Conservation (phyloP, 2,329 filamentous ascomycete species). For the Westerdykella sp. region DNA sequence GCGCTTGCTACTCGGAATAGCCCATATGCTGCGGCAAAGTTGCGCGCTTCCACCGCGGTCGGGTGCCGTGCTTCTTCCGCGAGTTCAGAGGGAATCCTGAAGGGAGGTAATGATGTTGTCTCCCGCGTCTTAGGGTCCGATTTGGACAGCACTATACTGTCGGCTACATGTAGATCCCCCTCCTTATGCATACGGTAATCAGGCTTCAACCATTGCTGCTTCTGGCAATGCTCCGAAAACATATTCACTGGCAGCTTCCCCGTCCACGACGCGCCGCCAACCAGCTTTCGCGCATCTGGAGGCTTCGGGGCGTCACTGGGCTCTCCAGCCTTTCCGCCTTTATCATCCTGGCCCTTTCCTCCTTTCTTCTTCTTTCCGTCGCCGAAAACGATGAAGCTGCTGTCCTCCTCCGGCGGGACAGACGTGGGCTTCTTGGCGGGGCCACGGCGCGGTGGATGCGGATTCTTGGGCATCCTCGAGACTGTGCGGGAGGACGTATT, state of each 20-base stretch:
- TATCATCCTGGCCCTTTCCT: conserved; percentile 31
- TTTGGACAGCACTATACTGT: conserved; percentile 64
- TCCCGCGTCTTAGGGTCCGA: conserved; percentile 78
- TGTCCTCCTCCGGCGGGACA: conserved; percentile 41
- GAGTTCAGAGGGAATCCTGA: conserved; percentile 71
- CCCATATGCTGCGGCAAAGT: conserved; percentile 88
- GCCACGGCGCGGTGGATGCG: conserved; percentile 41
- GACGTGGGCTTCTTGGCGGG: conserved; percentile 37
- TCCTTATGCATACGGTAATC: conserved; percentile 79
- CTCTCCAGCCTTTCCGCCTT: conserved; percentile 18
- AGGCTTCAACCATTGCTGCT: conserved; percentile 90
- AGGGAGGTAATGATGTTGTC: conserved; percentile 66
- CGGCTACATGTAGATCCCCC: conserved; percentile 71
- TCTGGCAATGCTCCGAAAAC: conserved; percentile 89
- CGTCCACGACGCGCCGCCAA: conserved; percentile 94
- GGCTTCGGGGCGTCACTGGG: conserved; percentile 48
- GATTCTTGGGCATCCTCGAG: conserved; percentile 44
- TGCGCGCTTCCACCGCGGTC: conserved; percentile 81
- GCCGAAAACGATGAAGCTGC: conserved; percentile 46
- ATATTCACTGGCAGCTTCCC: conserved; percentile 93
- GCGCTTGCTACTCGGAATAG: conserved; percentile 90
- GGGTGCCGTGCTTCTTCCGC: conserved; percentile 69
- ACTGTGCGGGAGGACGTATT: conserved; percentile 1
- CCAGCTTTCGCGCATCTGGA: conserved; percentile 64
- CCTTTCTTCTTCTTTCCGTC: conserved; percentile 40